Conservation (phyloP, 345 rosid species). For the Anacardium occidentale region DNA sequence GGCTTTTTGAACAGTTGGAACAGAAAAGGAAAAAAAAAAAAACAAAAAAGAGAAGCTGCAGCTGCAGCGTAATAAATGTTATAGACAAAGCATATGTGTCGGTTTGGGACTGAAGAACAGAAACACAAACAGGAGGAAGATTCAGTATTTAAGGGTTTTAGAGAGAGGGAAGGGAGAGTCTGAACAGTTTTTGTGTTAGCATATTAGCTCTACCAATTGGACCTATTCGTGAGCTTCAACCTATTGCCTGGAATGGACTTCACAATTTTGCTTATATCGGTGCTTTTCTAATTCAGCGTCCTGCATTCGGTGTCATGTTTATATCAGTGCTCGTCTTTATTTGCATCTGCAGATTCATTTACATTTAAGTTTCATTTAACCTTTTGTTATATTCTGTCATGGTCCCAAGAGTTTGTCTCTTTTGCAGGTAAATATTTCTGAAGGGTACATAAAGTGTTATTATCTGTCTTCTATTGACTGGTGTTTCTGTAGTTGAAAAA, state of each 20-base stretch:
- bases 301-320: too few relatives aligned
- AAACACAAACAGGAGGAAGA: conserved; percentile 16
- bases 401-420: conserved; percentile 14
- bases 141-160: conserved; percentile 20
- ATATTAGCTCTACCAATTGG: background rate
- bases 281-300: too few relatives aligned
- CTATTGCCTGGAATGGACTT: too few relatives aligned
- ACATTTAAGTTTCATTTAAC: too few relatives aligned
- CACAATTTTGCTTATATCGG: too few relatives aligned
- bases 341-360: too few relatives aligned
- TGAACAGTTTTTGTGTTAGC: conserved; percentile 6
- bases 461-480: background rate
- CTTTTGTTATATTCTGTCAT: too few relatives aligned
- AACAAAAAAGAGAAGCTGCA: conserved; percentile 12
- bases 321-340: too few relatives aligned
- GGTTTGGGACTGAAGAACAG: conserved; percentile 24
- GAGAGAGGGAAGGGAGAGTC: conserved; percentile 12
- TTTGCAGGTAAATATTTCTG: conserved; percentile 9
- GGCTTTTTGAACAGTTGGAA: background rate
- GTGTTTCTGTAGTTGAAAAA: background rate
- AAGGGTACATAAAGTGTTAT: conserved; percentile 9
- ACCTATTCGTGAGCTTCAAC: too few relatives aligned
- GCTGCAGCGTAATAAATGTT: conserved; percentile 24
- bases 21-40: background rate
- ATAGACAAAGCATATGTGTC: conserved; percentile 35